Evolutionary conservation across 805 yeast species (phyloP).

Genomic region (Saccharomycopsis fermentans): DNA sequence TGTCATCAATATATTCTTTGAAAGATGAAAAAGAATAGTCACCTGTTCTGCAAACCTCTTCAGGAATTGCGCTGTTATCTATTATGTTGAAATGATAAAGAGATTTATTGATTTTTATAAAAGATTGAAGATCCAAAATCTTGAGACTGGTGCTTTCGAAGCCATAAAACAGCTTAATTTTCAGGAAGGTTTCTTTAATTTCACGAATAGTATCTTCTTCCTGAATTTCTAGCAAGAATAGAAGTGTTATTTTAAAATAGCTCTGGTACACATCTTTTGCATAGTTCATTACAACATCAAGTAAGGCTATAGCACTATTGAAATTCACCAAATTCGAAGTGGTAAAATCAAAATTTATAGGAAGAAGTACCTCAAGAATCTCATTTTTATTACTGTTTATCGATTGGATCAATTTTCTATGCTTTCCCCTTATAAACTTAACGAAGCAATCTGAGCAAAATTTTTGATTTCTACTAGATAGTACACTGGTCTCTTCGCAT

Average conservation of each 20-base stretch:
- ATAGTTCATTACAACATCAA: slow-evolving; percentile 32
- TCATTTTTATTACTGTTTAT: slow-evolving; percentile 32
- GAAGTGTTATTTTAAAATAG: slow-evolving; percentile 7
- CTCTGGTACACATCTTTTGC: slow-evolving; percentile 27
- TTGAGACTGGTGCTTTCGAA: slow-evolving; percentile 4
- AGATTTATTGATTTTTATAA: slow-evolving; percentile 1
- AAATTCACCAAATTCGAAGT: slow-evolving; percentile 21
- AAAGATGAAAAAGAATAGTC: not conserved
- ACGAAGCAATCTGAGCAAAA: slow-evolving; percentile 33
- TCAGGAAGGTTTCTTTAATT: not conserved
- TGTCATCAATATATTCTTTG: slow-evolving; percentile 5
- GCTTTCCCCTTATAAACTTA: slow-evolving; percentile 35
- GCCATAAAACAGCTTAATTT: slow-evolving; percentile 5
- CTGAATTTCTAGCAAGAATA: slow-evolving; percentile 4
- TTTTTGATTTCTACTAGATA: slow-evolving; percentile 30
- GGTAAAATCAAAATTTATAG: slow-evolving; percentile 29
- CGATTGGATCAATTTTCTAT: slow-evolving; percentile 34
- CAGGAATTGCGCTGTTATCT: slow-evolving; percentile 1
- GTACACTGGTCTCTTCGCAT: slow-evolving; percentile 27
- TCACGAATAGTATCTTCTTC: not conserved
- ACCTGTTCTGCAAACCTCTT: not conserved
- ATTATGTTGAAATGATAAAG: slow-evolving; percentile 4
- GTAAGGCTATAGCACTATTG: slow-evolving; percentile 25
- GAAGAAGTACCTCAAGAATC: slow-evolving; percentile 28
- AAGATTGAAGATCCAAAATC: slow-evolving; percentile 8